phyloP scores from a whole-genome alignment of 2,329 filamentous ascomycete species.

The Colletotrichum eleusines region DNA sequence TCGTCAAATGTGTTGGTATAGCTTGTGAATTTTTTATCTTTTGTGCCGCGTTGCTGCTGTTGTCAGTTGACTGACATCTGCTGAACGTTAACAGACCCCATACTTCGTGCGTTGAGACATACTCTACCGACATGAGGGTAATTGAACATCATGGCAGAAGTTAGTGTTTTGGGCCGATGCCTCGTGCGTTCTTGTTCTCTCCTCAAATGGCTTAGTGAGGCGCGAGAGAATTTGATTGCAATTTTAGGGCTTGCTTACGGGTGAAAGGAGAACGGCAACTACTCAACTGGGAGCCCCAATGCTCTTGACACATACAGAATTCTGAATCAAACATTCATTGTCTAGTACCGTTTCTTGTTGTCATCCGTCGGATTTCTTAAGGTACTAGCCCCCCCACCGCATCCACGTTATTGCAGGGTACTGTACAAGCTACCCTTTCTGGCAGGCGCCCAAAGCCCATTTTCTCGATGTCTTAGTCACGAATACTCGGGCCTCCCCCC shows the following conservation, averaged over 20 bases:
- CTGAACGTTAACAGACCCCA: neutral
- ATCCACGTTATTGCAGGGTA: no score
- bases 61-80: neutral
- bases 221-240: neutral
- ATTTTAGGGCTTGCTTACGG: neutral
- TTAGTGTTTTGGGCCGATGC: neutral
- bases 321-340: neutral
- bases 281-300: neutral
- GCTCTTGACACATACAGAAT: neutral
- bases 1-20: neutral
- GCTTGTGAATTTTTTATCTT: neutral
- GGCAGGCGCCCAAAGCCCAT: neutral
- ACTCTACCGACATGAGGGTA: neutral
- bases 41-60: neutral
- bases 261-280: no score
- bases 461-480: slow-evolving; percentile 1
- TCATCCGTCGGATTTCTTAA: neutral
- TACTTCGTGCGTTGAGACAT: neutral
- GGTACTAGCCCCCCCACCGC: neutral
- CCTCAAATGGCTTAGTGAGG: neutral
- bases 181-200: neutral
- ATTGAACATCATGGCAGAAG: neutral
- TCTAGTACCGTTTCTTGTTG: neutral
- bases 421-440: neutral
- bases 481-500: neutral